Evolutionary conservation across 1,139 yeast species (phyloP).

Genomic region (Lodderomyces jiufengensis): DNA sequence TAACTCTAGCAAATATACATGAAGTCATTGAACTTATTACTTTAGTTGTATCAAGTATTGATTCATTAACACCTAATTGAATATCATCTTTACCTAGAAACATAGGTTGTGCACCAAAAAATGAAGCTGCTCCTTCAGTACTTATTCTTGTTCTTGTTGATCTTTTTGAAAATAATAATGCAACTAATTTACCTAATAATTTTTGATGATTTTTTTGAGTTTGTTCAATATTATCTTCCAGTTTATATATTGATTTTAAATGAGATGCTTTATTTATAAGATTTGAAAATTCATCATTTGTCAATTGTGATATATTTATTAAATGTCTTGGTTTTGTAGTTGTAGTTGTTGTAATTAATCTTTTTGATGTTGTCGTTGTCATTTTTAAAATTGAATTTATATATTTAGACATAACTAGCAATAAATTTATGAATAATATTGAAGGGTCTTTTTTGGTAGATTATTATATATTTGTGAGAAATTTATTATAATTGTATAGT

Average conservation of each 20-base stretch:
- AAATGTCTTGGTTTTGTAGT: slow-evolving; percentile 58
- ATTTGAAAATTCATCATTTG: slow-evolving; percentile 62
- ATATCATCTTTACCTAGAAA: slow-evolving; percentile 94
- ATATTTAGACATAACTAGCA: too few species aligned
- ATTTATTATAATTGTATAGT: too few species aligned
- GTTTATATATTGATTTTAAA: slow-evolving; percentile 56
- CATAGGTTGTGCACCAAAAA: slow-evolving; percentile 95
- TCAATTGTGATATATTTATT: slow-evolving; percentile 71
- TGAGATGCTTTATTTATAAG: slow-evolving; percentile 66
- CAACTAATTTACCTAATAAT: slow-evolving; percentile 75
- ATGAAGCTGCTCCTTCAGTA: slow-evolving; percentile 90
- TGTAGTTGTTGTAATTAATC: not conserved
- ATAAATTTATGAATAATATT: too few species aligned
- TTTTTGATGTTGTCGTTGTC: not conserved
- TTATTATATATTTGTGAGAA: too few species aligned
- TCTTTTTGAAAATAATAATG: slow-evolving; percentile 82
- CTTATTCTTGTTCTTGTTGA: slow-evolving; percentile 94
- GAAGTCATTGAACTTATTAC: slow-evolving; percentile 95
- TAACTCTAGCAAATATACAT: slow-evolving; percentile 93
- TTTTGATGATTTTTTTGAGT: slow-evolving; percentile 46
- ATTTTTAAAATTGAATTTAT: slow-evolving; percentile 1
- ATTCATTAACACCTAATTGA: slow-evolving; percentile 92
- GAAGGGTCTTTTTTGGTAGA: too few species aligned
- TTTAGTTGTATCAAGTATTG: slow-evolving; percentile 79
- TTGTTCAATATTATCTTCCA: slow-evolving; percentile 28